Evolutionary conservation across 2,329 filamentous ascomycete genomes (phyloP).

Genomic region (Paecilomyces formosus): DNA sequence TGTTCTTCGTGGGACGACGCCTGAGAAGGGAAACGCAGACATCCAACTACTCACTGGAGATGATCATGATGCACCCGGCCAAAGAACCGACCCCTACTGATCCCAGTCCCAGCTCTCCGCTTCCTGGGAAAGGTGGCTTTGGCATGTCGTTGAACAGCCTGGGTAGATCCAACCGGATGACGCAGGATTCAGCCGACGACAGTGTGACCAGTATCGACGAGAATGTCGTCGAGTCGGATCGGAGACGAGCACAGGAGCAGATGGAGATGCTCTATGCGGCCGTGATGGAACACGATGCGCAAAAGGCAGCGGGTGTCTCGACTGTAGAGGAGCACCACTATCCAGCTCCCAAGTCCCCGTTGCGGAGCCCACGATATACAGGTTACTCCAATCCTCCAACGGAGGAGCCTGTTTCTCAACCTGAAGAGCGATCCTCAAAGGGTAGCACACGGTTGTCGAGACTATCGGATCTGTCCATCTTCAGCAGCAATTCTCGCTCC

Average conservation of each 20-base stretch:
- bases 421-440: conserved; percentile 14
- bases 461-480: conserved; percentile 33
- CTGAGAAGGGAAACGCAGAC: conserved; percentile 44
- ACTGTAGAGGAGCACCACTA: conserved; percentile 18
- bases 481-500: conserved; percentile 32
- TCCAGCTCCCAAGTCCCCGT: conserved; percentile 15
- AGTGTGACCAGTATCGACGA: conserved; percentile 69
- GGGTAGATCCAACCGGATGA: conserved; percentile 19
- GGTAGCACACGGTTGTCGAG: conserved; percentile 29
- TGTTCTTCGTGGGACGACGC: conserved; percentile 56
- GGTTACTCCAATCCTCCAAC: not conserved
- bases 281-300: conserved; percentile 78
- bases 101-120: conserved; percentile 26
- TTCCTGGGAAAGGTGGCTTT: conserved; percentile 30
- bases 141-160: conserved; percentile 32
- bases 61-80: conserved; percentile 45
- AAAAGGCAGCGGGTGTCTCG: conserved; percentile 27
- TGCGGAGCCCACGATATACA: not conserved
- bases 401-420: conserved; percentile 5
- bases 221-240: conserved; percentile 65
- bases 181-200: conserved; percentile 44
- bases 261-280: conserved; percentile 87
- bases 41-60: conserved; percentile 45
- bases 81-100: conserved; percentile 21
- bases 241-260: conserved; percentile 67